Base-by-base conservation (phyloP, 352 stramenopile species). In the Saprolegnia parasitica region DNA sequence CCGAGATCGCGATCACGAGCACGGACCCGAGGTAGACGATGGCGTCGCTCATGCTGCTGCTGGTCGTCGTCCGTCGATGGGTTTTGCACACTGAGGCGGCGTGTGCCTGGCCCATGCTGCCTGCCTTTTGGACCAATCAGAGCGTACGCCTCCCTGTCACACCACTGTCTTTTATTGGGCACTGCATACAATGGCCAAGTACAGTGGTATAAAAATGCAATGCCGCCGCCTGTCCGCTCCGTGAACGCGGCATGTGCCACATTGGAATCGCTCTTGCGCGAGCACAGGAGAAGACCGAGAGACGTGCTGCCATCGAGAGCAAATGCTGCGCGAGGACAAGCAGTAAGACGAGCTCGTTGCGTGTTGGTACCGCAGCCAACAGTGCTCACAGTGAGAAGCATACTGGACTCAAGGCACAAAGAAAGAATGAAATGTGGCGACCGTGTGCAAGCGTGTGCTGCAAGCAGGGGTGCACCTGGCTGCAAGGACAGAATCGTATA, bases 111-210 rank as follows among this genome's bases (percentile, higher is more conserved):
- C 18, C 5, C 35, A n/a, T 49, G 42, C 3, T 1, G 18, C 26
- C 6, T 16, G 24, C 21, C 15, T 45, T 56, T 67, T 67, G 39
- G 35, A 26, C 58, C 58, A 67, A 67, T 67, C 39, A 54, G 54
- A 63, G 4, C 8, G 42, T 1, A 15, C 13, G 42, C 18, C 13
- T 11, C 13, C 42, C 42, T 49, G 42, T 49, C 42, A 49, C 42
- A 49, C 42, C 42, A n/a, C 1, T 8, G 18, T 49, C 42, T n/a
- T 49, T 49, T 49, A 49, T n/a, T 49, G 29, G 4, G 13, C 3
- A 4, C 10, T n/a, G 42, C 42, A 49, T 49, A 49, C 42, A 49
- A 49, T 49, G 11, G 1, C 18, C 13, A n/a, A 49, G 42, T 35
- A 49, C 18, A 49, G 11, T 49, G 11, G 11, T 49, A 49, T n/a